phyloP scores from a whole-genome alignment of 805 yeast species.

The Zygosaccharomyces gambellarensis region DNA sequence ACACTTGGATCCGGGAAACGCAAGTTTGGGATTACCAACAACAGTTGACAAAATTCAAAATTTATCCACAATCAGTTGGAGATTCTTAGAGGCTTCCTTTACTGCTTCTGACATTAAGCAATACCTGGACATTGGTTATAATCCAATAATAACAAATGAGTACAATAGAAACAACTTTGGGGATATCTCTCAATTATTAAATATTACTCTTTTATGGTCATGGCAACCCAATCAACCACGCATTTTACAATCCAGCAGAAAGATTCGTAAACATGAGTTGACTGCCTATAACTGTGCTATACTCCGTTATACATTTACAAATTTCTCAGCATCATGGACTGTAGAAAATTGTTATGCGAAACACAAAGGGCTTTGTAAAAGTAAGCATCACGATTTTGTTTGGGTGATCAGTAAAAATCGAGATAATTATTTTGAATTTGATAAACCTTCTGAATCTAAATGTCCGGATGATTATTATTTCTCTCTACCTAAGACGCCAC shows the following conservation, averaged over 20 bases:
- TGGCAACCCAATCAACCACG: conserved; percentile 63
- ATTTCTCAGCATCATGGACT: conserved; percentile 47
- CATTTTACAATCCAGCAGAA: conserved; percentile 15
- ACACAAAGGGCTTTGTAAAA: conserved; percentile 54
- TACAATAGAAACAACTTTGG: conserved; percentile 19
- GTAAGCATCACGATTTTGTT: conserved; percentile 34
- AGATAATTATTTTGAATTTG: conserved; percentile 42
- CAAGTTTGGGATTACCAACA: conserved; percentile 22
- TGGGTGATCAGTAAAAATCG: conserved; percentile 41
- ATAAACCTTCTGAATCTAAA: conserved; percentile 20
- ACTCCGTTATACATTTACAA: conserved; percentile 21
- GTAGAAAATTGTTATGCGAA: conserved; percentile 62
- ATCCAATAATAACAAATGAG: conserved; percentile 55
- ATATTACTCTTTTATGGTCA: conserved; percentile 54
- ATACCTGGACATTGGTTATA: conserved; percentile 52
- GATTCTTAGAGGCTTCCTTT: conserved; percentile 43
- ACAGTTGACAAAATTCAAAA: conserved; percentile 10
- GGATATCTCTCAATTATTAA: conserved; percentile 33
- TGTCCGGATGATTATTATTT: conserved; percentile 40
- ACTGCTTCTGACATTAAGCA: conserved; percentile 36
- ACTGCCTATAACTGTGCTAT: conserved; percentile 46
- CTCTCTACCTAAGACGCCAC: conserved; percentile 47
- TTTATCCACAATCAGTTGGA: conserved; percentile 33
- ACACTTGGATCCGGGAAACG: conserved; percentile 20
- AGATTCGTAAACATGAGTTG: conserved; percentile 6